These are phyloP conservation scores for Scenedesmus sp. DNA, from an alignment of 163 green algal species.

Conservation along the genomic window DNA sequence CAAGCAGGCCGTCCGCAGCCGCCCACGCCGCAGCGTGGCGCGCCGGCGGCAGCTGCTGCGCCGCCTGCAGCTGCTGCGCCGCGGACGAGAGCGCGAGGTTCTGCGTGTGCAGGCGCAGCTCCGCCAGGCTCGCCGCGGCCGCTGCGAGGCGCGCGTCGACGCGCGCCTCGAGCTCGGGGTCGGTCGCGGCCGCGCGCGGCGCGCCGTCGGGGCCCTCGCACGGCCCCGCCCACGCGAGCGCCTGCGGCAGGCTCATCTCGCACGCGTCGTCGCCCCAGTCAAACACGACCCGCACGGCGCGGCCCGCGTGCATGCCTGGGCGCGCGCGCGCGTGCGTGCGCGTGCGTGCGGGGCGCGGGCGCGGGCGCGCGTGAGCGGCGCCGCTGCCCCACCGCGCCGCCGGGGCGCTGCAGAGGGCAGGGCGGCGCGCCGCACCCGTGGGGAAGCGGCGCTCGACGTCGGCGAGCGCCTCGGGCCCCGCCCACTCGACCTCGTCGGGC, in stretches of 20 bases:
- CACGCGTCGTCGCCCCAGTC: conserved; percentile 7
- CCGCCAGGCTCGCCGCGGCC: background rate
- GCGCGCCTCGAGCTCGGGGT: no score
- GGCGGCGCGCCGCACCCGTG: background rate
- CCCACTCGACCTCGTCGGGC: no score
- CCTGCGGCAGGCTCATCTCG: conserved; percentile 20
- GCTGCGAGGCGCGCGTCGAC: background rate
- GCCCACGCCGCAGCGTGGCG: no score
- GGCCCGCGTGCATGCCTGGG: conserved; percentile 8
- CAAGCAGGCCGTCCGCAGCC: no score
- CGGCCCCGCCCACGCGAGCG: background rate
- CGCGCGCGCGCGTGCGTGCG: no score
- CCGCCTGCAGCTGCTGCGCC: background rate
- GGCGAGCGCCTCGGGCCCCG: background rate
- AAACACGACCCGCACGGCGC: background rate
- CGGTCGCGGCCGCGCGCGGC: background rate
- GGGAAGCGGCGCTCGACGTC: background rate
- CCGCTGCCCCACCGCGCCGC: no score
- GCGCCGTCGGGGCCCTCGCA: background rate
- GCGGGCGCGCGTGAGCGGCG: no score
- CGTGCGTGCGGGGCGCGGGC: no score
- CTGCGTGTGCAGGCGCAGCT: background rate
- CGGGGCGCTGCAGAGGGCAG: no score
- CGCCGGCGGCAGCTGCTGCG: background rate
- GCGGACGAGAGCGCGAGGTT: background rate